These are phyloP conservation scores for Eutypella sp. DNA, from an alignment of 2,329 filamentous ascomycete genomes.

Conservation along the genomic window DNA sequence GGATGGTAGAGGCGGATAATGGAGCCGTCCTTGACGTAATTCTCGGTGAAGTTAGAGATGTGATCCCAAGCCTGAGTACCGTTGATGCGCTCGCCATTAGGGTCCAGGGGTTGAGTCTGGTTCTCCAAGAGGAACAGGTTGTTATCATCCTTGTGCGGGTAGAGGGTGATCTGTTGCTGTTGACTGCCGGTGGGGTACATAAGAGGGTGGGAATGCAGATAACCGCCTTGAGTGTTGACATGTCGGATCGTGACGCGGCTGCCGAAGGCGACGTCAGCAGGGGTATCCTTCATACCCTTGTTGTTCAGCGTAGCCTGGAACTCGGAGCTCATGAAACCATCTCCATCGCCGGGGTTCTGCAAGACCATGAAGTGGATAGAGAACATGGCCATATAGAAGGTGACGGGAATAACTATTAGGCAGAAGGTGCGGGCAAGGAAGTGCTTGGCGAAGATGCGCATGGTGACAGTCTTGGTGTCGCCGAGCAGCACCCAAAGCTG, in stretches of 20 bases:
- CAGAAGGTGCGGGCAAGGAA: constrained; percentile 88
- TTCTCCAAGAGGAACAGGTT: constrained; percentile 94
- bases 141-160: constrained; percentile 98
- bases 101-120: constrained; percentile 81
- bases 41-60: constrained; percentile 50
- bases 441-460: constrained; percentile 87
- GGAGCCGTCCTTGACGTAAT: constrained; percentile 72
- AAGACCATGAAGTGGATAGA: constrained; percentile 93
- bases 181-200: constrained; percentile 98
- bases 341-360: constrained; percentile 90
- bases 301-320: constrained; percentile 97
- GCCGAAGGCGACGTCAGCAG: constrained; percentile 85
- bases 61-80: constrained; percentile 82
- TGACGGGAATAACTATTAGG: constrained; percentile 79
- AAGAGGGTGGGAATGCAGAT: constrained; percentile 91
- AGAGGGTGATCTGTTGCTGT: constrained; percentile 97
- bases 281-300: constrained; percentile 93
- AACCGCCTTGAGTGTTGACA: constrained; percentile 95
- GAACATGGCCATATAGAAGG: constrained; percentile 96
- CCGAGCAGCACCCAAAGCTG: constrained; percentile 95
- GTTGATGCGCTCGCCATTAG: constrained; percentile 70
- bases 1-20: constrained; percentile 79
- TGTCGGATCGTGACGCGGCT: constrained; percentile 84
- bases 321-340: constrained; percentile 99
- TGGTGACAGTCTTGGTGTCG: constrained; percentile 78